phyloP scores from a whole-genome alignment of 371 early-diverging fungal genomes.

The Syncephalis fuscata region DNA sequence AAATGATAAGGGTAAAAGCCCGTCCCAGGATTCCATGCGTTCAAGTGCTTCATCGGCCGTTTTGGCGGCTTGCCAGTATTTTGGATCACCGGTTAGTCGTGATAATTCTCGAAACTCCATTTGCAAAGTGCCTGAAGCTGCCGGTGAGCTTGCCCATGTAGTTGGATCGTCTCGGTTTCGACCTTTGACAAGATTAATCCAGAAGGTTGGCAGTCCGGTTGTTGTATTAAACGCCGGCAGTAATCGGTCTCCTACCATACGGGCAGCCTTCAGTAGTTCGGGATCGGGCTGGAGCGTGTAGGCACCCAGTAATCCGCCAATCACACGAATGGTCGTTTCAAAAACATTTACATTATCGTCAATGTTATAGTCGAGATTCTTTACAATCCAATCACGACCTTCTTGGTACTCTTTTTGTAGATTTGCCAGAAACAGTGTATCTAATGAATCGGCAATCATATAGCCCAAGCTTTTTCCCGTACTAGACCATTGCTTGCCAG shows the following conservation, averaged over 20 bases:
- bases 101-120: not conserved
- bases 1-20: conserved; percentile 50
- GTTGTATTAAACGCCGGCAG: conserved; percentile 10
- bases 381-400: conserved; percentile 45
- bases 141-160: not conserved
- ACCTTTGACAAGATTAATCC: not conserved
- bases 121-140: not conserved
- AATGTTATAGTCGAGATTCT: conserved; percentile 38
- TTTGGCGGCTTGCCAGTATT: conserved; percentile 38
- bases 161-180: not conserved
- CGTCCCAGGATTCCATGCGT: conserved; percentile 32
- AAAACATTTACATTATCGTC: conserved; percentile 28
- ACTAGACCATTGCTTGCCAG: not conserved
- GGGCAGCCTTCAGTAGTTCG: conserved; percentile 30
- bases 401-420: conserved; percentile 47
- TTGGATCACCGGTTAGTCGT: not conserved
- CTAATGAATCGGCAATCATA: conserved; percentile 71
- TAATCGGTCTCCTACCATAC: conserved; percentile 32
- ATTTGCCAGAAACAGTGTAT: conserved; percentile 71
- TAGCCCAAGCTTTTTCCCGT: conserved; percentile 34
- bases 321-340: conserved; percentile 74
- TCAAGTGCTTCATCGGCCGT: conserved; percentile 39
- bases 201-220: not conserved
- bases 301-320: conserved; percentile 74
- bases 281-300: conserved; percentile 42